Evolutionary conservation across 2,329 filamentous ascomycete species (phyloP), one percentile per base, ranked within the genome.

Genomic region (Colletotrichum endophyticum): DNA sequence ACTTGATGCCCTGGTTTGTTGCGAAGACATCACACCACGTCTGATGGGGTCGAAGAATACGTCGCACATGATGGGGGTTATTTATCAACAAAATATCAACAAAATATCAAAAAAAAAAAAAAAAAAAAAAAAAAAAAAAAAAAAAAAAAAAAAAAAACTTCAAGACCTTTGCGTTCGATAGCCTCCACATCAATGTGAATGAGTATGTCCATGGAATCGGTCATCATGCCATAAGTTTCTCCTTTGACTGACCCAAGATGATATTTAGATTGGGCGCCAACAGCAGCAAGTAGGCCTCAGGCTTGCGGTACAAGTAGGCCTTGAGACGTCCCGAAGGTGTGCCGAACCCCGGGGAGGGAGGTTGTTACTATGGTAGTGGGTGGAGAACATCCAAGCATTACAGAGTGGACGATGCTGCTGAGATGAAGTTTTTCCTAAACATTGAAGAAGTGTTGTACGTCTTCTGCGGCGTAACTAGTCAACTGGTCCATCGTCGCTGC

Each of bases 11-110:
- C 88, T 30, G 87, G 83, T 80, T 86, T 88, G 22, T 87, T 83
- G 2, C 83, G 73, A 77, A 94, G 90, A 34, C 39, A 49, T 4
- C 44, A 93, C 85, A 2, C 93, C 93, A 30, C 84, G 81, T 72
- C 93, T 88, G 74, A 95, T 82, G 22, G 87, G 88, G 34, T 92
- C 90, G 2, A 89, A 90, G 81, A 91, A 95, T 13, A 95, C 87
- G 85, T 95, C 94, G 34, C 34, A 80, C 95, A 95, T 3, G 92
- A 92, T 6, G 94, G 94, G 80, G 93, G 95, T 83, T 95, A 92
- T 2, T 88, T 90, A 12, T 44, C 39, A 11, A 2, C 11, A n/a
- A 49, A 49, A 19, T 9, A 39, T 8, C 19, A 39, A 15, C 8
- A 36, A 36, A 30, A 30, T 11, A 11, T 11, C 11, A 30, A 11